Conservation (phyloP, 2,329 filamentous ascomycete genomes). For the Coniella lustricola region DNA sequence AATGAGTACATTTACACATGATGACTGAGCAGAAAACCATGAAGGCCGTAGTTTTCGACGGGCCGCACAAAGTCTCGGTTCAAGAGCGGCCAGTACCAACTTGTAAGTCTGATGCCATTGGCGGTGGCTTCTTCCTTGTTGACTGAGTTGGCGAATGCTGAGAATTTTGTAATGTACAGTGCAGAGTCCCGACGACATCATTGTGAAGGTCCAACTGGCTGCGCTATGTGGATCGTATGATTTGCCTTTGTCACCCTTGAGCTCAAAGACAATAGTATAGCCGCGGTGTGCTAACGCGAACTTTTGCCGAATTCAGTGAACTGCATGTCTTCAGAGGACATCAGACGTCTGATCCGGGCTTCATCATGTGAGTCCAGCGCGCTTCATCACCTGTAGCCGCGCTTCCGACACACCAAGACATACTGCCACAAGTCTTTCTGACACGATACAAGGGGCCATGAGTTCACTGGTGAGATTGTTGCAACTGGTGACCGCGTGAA, state of each 20-base stretch:
- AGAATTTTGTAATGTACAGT: conserved; percentile 34
- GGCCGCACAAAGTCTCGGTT: conserved; percentile 64
- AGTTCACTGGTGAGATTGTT: conserved; percentile 73
- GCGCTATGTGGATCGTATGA: conserved; percentile 81
- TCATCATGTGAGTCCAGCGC: conserved; percentile 41
- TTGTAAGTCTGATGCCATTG: conserved; percentile 28
- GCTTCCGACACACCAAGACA: neutral
- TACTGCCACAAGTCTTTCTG: neutral
- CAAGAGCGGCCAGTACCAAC: conserved; percentile 74
- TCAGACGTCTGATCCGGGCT: conserved; percentile 58
- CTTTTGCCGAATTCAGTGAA: conserved; percentile 46
- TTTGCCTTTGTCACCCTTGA: conserved; percentile 17
- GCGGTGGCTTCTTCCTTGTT: conserved; percentile 16
- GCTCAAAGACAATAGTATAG: conserved; percentile 1
- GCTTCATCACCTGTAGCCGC: neutral
- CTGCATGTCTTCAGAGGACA: conserved; percentile 82
- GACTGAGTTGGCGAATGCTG: conserved; percentile 16
- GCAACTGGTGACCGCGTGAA: conserved; percentile 62
- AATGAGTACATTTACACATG: neutral
- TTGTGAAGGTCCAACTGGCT: conserved; percentile 76
- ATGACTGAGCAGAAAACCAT: conserved; percentile 54
- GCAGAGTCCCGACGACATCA: conserved; percentile 63
- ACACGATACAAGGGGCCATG: conserved; percentile 53
- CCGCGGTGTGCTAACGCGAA: neutral
- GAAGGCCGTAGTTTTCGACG: conserved; percentile 85